These are phyloP conservation scores for Zygosaccharomyces siamensis DNA, from an alignment of 805 yeast species.

Conservation along the genomic window DNA sequence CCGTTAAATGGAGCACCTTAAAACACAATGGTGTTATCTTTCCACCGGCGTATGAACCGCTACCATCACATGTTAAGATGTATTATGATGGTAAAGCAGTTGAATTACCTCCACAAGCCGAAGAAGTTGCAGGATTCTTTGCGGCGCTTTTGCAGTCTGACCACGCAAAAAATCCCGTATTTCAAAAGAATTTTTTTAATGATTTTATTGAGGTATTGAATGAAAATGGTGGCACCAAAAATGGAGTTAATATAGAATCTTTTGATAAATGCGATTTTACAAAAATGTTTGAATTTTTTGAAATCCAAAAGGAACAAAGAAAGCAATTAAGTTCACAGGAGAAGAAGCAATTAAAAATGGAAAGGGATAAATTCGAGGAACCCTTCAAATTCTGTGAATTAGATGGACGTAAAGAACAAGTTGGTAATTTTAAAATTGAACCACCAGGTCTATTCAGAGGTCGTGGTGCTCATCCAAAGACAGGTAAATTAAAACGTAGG, in stretches of 20 bases:
- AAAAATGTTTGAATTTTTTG: conserved; percentile 68
- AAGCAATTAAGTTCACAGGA: conserved; percentile 65
- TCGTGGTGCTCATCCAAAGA: conserved; percentile 94
- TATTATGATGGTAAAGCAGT: conserved; percentile 76
- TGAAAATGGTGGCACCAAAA: conserved; percentile 60
- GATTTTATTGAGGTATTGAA: conserved; percentile 69
- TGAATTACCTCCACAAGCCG: conserved; percentile 71
- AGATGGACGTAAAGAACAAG: conserved; percentile 86
- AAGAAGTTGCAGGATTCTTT: conserved; percentile 93
- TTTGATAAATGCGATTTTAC: conserved; percentile 75
- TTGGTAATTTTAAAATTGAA: conserved; percentile 90
- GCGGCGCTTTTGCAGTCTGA: conserved; percentile 86
- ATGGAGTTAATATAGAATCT: conserved; percentile 43
- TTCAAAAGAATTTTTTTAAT: conserved; percentile 78
- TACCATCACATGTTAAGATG: conserved; percentile 72
- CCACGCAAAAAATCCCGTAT: conserved; percentile 81
- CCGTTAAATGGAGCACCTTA: conserved; percentile 78
- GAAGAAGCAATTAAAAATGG: conserved; percentile 66
- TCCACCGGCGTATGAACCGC: conserved; percentile 86
- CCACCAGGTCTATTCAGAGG: conserved; percentile 97
- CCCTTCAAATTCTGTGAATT: conserved; percentile 72
- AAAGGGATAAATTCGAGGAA: conserved; percentile 72
- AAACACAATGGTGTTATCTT: conserved; percentile 89
- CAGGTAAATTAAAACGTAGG: conserved; percentile 84
- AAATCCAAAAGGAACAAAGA: conserved; percentile 63